Evolutionary conservation across 768 basidiomycete species (phyloP), one percentile per base, ranked within the genome.

Genomic region (Dentipellis sp.): DNA sequence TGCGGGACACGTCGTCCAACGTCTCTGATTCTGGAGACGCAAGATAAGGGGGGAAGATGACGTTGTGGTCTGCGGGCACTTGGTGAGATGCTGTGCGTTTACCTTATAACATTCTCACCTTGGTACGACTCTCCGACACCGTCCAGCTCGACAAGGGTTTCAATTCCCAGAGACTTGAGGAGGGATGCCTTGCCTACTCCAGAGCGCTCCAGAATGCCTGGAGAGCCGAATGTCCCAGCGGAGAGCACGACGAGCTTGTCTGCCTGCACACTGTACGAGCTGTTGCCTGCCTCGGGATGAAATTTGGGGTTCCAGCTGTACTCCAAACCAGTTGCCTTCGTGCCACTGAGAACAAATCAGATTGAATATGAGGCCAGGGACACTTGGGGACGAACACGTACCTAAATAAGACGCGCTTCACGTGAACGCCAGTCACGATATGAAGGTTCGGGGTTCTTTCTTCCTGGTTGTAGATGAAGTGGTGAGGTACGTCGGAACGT

Each of bases 401-500:
- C 37, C 72, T 66, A 55, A 74, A 60, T 9, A 66, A 19, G 47
- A 74, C 59, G 6, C 71, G 67, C 50, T 67, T 71, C 8, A 74
- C 72, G n/a, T 59, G 59, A 22, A 65, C 69, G 0, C 68, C 74
- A 1, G 66, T 68, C 1, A 64, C 17, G 29, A 75, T 60, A 4
- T 62, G 60, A 0, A 76, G 36, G 56, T 72, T 75, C 21, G 59
- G 60, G 4, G 63, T 48, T 0, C 54, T 56, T 17, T 17, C 16
- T 19, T 40, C 39, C 7, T 67, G 64, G 14, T 69, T 68, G 50
- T 74, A 76, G 3, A 76, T 52, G 55, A 71, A 75, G 55, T 66
- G 40, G 21, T 74, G 75, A 2, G 83, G 72, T 0, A 75, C 61
- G 61, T 84, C 82, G 0, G 82, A 82, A 29, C 84, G 77, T 45